phyloP scores from a whole-genome alignment of 768 basidiomycete genomes.

The Leccinum rimulosum region DNA sequence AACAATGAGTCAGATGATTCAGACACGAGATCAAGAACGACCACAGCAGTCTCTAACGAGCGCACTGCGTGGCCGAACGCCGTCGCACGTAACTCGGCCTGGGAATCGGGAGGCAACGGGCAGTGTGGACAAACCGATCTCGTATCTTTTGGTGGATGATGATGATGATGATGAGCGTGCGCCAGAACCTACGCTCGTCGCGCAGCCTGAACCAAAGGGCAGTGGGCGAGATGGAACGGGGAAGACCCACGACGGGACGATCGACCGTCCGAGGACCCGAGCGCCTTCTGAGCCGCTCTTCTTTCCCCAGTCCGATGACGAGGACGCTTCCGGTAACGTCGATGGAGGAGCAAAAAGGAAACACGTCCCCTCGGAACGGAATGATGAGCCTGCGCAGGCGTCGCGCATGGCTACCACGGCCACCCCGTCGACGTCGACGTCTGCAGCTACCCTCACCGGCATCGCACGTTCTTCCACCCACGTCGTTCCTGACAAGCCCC shows the following conservation, averaged over 20 bases:
- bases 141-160: slow-evolving; percentile 3
- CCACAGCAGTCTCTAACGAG: slow-evolving; percentile 1
- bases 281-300: slow-evolving; percentile 25
- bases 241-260: not conserved
- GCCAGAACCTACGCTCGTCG: slow-evolving; percentile 21
- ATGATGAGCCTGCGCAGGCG: not conserved
- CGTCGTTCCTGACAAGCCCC: slow-evolving; percentile 18
- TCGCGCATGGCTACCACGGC: not conserved
- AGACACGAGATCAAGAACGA: not conserved
- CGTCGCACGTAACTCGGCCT: not conserved
- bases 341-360: slow-evolving; percentile 4
- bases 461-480: not conserved
- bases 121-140: not conserved
- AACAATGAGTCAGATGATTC: not conserved
- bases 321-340: not conserved
- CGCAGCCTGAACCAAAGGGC: slow-evolving; percentile 6
- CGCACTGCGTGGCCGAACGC: not conserved
- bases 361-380: not conserved
- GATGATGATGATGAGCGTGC: slow-evolving; percentile 3
- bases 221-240: not conserved
- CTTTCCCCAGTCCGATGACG: slow-evolving; percentile 25
- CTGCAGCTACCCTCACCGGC: not conserved
- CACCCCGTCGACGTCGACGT: not conserved
- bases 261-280: slow-evolving; percentile 11
- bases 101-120: not conserved